A percentile compares a stretch with the other conserved stretches of the same genome.
Evolutionary conservation across 257 asterid species (phyloP).

Genomic region (Ajuga chamaepitys): DNA sequence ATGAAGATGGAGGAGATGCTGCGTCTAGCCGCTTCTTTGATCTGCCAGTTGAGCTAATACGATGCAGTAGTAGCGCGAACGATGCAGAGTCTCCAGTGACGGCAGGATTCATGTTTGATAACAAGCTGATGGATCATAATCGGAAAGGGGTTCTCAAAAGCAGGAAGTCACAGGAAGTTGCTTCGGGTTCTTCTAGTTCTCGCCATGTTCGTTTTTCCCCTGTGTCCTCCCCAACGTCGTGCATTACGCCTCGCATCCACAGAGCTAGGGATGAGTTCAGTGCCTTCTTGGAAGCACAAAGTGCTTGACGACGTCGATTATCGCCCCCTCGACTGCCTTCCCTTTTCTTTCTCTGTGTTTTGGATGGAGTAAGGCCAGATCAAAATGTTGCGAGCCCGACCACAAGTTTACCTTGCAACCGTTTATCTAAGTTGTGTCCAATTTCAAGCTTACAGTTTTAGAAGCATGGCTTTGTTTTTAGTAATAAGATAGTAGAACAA

Average conservation of each 20-base stretch:
- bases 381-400: too few relatives aligned
- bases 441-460: too few relatives aligned
- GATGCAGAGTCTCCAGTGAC: slow-evolving; percentile 58
- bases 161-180: slow-evolving; percentile 22
- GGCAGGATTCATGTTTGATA: slow-evolving; percentile 60
- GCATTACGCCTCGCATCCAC: slow-evolving; percentile 40
- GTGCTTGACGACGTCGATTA: slow-evolving; percentile 17
- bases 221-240: slow-evolving; percentile 32
- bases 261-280: slow-evolving; percentile 59
- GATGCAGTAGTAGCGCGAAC: slow-evolving; percentile 31
- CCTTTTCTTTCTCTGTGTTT: neutral
- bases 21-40: slow-evolving; percentile 55
- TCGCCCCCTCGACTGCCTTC: neutral
- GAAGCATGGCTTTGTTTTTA: too few relatives aligned
- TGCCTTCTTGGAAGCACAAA: slow-evolving; percentile 66
- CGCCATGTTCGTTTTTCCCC: slow-evolving; percentile 67
- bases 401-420: too few relatives aligned
- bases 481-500: too few relatives aligned
- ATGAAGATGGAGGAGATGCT: slow-evolving; percentile 27
- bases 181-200: slow-evolving; percentile 15
- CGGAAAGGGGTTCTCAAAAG: slow-evolving; percentile 60
- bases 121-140: slow-evolving; percentile 19
- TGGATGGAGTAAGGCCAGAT: too few relatives aligned
- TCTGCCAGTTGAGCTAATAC: slow-evolving; percentile 73
- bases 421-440: too few relatives aligned